These are phyloP conservation scores for Xylaria curta DNA, from an alignment of 495 filamentous ascomycete genomes.

Conservation along the genomic window DNA sequence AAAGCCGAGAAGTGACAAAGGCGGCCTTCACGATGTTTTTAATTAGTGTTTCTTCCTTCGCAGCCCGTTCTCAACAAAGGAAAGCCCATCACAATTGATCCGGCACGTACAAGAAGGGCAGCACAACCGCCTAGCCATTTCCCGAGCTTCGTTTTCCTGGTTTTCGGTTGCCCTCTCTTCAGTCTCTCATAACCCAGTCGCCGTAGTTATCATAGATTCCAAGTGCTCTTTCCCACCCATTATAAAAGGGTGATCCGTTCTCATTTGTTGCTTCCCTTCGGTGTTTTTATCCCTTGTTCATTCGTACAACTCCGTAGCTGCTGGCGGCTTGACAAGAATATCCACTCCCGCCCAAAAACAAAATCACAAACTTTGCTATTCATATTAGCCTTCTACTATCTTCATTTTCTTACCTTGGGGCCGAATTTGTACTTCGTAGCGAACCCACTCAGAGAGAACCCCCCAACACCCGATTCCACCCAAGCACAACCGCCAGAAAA, in stretches of 20 bases:
- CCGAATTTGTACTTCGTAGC: background rate
- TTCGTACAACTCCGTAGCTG: constrained; percentile 30
- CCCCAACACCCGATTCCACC: background rate
- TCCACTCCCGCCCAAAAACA: background rate
- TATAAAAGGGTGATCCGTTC: background rate
- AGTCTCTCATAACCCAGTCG: constrained; percentile 33
- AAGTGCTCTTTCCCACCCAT: constrained; percentile 35
- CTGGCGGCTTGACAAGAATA: constrained; percentile 38
- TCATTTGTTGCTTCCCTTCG: constrained; percentile 12
- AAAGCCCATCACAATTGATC: constrained; percentile 15
- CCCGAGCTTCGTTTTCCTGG: constrained; percentile 28
- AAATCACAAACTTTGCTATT: background rate
- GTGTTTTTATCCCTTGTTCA: background rate
- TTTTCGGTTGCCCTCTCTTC: constrained; percentile 21
- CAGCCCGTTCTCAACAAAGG: constrained; percentile 36
- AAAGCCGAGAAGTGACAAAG: constrained; percentile 37
- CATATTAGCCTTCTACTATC: background rate
- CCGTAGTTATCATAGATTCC: constrained; percentile 34
- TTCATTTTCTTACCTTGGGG: background rate
- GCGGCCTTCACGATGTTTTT: constrained; percentile 28
- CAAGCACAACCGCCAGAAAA: background rate
- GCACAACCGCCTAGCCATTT: constrained; percentile 29
- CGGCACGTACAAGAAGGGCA: constrained; percentile 41
- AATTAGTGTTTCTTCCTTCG: constrained; percentile 3
- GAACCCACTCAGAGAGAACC: background rate